phyloP scores from a whole-genome alignment of 2,329 filamentous ascomycete species.

The Calonectria pseudoreteaudii region DNA sequence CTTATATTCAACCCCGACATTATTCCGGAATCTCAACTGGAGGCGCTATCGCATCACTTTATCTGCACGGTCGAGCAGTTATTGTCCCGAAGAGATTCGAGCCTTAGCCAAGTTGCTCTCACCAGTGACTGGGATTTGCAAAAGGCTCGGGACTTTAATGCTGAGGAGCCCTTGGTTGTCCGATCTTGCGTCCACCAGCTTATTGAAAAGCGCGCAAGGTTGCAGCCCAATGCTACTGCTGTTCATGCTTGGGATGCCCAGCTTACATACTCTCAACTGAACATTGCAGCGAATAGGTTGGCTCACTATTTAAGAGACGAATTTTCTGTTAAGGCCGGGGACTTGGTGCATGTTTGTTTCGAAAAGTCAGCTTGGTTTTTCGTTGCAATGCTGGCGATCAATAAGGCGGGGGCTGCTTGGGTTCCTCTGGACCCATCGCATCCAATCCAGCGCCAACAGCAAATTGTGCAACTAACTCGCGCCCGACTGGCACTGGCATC shows the following conservation, averaged over 20 bases:
- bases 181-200: slow-evolving; percentile 34
- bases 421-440: slow-evolving; percentile 51
- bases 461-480: neutral
- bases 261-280: slow-evolving; percentile 36
- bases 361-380: slow-evolving; percentile 26
- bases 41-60: neutral
- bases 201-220: slow-evolving; percentile 22
- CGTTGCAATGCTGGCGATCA: slow-evolving; percentile 47
- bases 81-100: neutral
- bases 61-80: neutral
- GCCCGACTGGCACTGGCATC: slow-evolving; percentile 1
- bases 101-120: neutral
- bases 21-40: neutral
- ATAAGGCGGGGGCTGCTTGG: slow-evolving; percentile 48
- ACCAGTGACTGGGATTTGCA: slow-evolving; percentile 5
- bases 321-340: neutral
- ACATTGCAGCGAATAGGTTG: slow-evolving; percentile 7
- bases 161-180: neutral
- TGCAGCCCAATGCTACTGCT: slow-evolving; percentile 26
- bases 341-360: slow-evolving; percentile 24
- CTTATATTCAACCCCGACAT: neutral
- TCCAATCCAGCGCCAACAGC: slow-evolving; percentile 41
- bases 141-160: neutral
- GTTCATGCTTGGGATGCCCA: slow-evolving; percentile 42
- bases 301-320: slow-evolving; percentile 10